Percentiles rank a stretch among this genome's conserved stretches.
These are phyloP conservation scores for Plectosphaerella sp. DNA, from an alignment of 2,329 filamentous ascomycete species.

Conservation along the genomic window DNA sequence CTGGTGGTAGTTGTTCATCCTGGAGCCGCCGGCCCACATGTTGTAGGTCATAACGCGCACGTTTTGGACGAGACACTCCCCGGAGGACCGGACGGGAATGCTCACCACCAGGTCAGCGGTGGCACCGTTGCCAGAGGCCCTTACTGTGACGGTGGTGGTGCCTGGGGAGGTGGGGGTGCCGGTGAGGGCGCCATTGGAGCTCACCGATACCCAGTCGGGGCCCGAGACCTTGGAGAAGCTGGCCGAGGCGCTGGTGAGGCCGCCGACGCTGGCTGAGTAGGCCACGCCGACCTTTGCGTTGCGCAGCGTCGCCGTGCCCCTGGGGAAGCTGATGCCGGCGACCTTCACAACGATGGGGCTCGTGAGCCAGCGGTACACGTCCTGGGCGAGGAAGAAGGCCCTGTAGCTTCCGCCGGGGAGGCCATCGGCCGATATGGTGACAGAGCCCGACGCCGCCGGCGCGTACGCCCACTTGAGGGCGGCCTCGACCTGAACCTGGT, in stretches of 20 bases:
- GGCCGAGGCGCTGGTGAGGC: slow-evolving; percentile 22
- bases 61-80: slow-evolving; percentile 23
- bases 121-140: slow-evolving; percentile 20
- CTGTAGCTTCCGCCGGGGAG: slow-evolving; percentile 26
- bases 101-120: slow-evolving; percentile 19
- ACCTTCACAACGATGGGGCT: slow-evolving; percentile 24
- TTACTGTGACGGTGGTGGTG: slow-evolving; percentile 16
- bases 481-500: slow-evolving; percentile 19
- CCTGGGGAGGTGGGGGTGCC: slow-evolving; percentile 18
- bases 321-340: slow-evolving; percentile 20
- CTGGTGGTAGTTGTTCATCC: slow-evolving; percentile 28
- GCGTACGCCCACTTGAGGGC: slow-evolving; percentile 30
- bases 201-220: slow-evolving; percentile 25
- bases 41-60: slow-evolving; percentile 32
- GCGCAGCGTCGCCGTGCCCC: slow-evolving; percentile 22
- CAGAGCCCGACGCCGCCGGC: slow-evolving; percentile 17
- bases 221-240: slow-evolving; percentile 19
- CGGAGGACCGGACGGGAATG: slow-evolving; percentile 23
- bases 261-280: slow-evolving; percentile 24
- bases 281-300: slow-evolving; percentile 28
- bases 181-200: slow-evolving; percentile 25
- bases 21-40: slow-evolving; percentile 32
- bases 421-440: slow-evolving; percentile 16
- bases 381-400: slow-evolving; percentile 29
- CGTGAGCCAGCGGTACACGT: slow-evolving; percentile 30